These are phyloP conservation scores for Collybia sp. DNA, from an alignment of 768 basidiomycete genomes.

Conservation along the genomic window DNA sequence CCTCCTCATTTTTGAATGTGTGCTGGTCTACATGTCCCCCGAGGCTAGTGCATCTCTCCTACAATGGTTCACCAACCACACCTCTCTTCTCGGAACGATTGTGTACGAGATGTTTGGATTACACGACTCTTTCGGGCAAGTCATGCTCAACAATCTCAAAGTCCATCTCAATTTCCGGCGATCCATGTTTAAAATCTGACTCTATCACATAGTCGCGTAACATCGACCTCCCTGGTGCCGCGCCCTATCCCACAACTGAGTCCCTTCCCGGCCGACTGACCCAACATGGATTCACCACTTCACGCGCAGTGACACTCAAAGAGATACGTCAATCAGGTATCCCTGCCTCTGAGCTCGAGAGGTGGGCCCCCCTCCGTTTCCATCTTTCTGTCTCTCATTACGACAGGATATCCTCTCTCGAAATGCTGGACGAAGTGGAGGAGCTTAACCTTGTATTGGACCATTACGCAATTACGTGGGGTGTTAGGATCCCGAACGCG, in stretches of 20 bases:
- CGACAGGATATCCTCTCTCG: slow-evolving; percentile 68
- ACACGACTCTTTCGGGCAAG: slow-evolving; percentile 82
- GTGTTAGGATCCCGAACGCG: slow-evolving; percentile 19
- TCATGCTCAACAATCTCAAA: slow-evolving; percentile 87
- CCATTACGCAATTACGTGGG: slow-evolving; percentile 91
- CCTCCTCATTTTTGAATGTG: slow-evolving; percentile 88
- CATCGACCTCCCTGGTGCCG: slow-evolving; percentile 70
- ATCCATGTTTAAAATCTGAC: background rate
- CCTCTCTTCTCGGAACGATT: slow-evolving; percentile 49
- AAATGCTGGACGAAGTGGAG: slow-evolving; percentile 91
- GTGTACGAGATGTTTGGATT: slow-evolving; percentile 95
- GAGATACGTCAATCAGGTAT: slow-evolving; percentile 58
- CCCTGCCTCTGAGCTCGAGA: slow-evolving; percentile 42
- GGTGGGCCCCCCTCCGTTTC: slow-evolving; percentile 34
- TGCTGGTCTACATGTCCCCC: slow-evolving; percentile 83
- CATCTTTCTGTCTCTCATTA: background rate
- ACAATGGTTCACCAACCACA: slow-evolving; percentile 66
- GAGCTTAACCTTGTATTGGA: slow-evolving; percentile 86
- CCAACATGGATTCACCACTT: slow-evolving; percentile 46
- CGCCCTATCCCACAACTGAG: slow-evolving; percentile 51
- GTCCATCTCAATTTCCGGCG: slow-evolving; percentile 30
- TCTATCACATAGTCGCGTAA: slow-evolving; percentile 52
- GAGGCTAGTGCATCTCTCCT: slow-evolving; percentile 53
- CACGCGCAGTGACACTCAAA: slow-evolving; percentile 59
- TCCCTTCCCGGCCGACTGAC: slow-evolving; percentile 60